Evolutionary conservation across 2,329 filamentous ascomycete genomes (phyloP).

Genomic region (Lanzia echinophila): DNA sequence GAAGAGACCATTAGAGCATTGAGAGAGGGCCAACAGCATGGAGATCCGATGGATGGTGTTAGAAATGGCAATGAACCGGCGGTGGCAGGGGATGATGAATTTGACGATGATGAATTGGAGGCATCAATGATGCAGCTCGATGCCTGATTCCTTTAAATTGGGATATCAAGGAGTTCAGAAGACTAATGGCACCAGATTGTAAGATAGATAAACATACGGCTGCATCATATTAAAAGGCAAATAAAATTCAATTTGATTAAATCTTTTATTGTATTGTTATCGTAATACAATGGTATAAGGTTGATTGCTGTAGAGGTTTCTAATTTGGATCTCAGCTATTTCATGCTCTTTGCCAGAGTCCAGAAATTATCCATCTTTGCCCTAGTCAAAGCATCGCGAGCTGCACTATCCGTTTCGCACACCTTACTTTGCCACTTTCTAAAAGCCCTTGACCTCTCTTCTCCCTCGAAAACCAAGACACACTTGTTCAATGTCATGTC

Average conservation of each 20-base stretch:
- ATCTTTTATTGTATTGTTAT: no score
- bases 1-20: slow-evolving; percentile 60
- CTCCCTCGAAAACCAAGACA: slow-evolving; percentile 81
- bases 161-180: neutral
- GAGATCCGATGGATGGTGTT: slow-evolving; percentile 12
- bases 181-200: neutral
- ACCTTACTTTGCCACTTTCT: slow-evolving; percentile 82
- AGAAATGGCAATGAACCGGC: slow-evolving; percentile 17
- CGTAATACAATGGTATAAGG: no score
- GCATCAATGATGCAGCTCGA: slow-evolving; percentile 43
- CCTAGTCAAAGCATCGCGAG: slow-evolving; percentile 69
- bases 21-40: slow-evolving; percentile 33
- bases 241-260: neutral
- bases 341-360: slow-evolving; percentile 69
- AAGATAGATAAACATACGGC: neutral
- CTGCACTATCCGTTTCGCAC: slow-evolving; percentile 89
- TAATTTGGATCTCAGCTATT: slow-evolving; percentile 14
- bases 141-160: slow-evolving; percentile 5
- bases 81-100: slow-evolving; percentile 21
- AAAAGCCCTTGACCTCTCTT: slow-evolving; percentile 73
- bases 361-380: slow-evolving; percentile 95
- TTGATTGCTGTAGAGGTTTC: neutral
- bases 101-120: slow-evolving; percentile 37
- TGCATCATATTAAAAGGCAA: neutral
- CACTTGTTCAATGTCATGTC: slow-evolving; percentile 80